Base-by-base conservation (phyloP, 805 yeast species). In the Yamadazyma nakazawae region DNA sequence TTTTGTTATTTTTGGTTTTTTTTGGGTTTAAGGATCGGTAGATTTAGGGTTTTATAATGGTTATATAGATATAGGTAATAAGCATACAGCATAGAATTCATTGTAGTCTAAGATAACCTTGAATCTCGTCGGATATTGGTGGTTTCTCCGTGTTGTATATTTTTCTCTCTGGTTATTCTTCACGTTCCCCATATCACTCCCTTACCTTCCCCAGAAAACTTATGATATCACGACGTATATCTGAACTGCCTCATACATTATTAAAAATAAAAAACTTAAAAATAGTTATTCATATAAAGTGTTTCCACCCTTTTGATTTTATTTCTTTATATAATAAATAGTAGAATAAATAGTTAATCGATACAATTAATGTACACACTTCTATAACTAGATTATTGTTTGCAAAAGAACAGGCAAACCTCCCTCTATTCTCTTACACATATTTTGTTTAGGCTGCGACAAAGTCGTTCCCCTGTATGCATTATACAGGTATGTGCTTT, bases 61-160 rank as follows among this genome's bases (percentile, higher is more conserved):
- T 28, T 28, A 5, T 28, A 28, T 28, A 28, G 32, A 28, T 34
- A 37, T 37, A 37, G 39, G 28, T 37, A 37, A 37, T 37, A 37
- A 25, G 42, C 42, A 38, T 38, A 38, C 34, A 38, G 34, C 34
- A 28, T 28, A 28, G 5, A 12, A 28, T 28, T 10, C 3, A 28
- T 28, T 12, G 32, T 28, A 28, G 32, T n/a, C n/a, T n/a, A n/a
- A n/a, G n/a, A n/a, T n/a, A n/a, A n/a, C n/a, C 30, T 26, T 26
- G 30, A 26, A 26, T 7, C 30, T 11, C 10, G 5, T 28, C 10
- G 9, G 4, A 5, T 28, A 3, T 10, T 28, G 9, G 9, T 28
- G 32, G 5, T 28, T 7, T 26, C 30, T 26, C 30, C 30, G n/a
- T n/a, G n/a, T n/a, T n/a, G n/a, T n/a, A n/a, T n/a, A n/a, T n/a